A percentile compares a stretch with the other conserved stretches of the same genome.
Conservation (phyloP, 2,329 filamentous ascomycete genomes). For the Torrubiellomyces zombiae region DNA sequence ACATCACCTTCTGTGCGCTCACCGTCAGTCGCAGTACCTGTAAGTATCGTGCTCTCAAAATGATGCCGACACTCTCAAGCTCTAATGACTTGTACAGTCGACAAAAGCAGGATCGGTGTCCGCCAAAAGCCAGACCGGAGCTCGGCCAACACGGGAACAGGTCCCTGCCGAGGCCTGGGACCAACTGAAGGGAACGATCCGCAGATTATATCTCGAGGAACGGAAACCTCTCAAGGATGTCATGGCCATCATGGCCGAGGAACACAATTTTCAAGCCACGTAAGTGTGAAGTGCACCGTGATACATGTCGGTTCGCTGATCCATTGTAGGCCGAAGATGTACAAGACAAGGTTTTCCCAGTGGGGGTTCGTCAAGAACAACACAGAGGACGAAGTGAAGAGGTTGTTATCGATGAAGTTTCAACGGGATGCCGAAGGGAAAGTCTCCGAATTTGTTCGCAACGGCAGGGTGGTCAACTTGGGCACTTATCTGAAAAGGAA, state of each 20-base stretch:
- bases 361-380: constrained; percentile 40
- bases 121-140: constrained; percentile 14
- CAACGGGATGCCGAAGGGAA: constrained; percentile 35
- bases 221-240: constrained; percentile 34
- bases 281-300: constrained; percentile 12
- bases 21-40: constrained; percentile 7
- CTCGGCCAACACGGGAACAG: constrained; percentile 23
- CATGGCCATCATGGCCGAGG: constrained; percentile 30
- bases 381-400: constrained; percentile 34
- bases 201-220: constrained; percentile 29
- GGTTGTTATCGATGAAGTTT: constrained; percentile 32
- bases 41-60: constrained; percentile 7
- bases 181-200: constrained; percentile 27
- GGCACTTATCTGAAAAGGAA: constrained; percentile 36
- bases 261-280: constrained; percentile 31
- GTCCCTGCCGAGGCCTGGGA: constrained; percentile 31
- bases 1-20: constrained; percentile 8
- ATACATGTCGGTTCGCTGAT: constrained; percentile 5
- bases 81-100: constrained; percentile 7
- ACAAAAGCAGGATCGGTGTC: constrained; percentile 13
- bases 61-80: background rate
- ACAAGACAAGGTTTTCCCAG: constrained; percentile 37
- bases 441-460: constrained; percentile 34
- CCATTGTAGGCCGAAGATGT: constrained; percentile 30
- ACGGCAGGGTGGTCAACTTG: constrained; percentile 33